Evolutionary conservation across 306 rosid genomes (phyloP).

Genomic region (Prunus mongolica): DNA sequence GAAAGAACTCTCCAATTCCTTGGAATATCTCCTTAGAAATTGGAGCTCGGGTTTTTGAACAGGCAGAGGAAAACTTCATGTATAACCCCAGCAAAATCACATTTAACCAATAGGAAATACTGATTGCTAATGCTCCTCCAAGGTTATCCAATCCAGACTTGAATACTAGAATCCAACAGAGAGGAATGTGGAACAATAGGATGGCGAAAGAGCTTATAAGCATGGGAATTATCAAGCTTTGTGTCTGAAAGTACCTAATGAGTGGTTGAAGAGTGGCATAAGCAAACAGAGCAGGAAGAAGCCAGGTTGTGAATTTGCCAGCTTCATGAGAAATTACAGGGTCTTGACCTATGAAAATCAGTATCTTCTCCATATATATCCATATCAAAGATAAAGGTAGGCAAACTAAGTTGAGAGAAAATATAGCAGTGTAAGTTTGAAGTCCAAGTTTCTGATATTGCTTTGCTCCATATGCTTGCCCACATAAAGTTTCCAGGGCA

Average conservation of each 20-base stretch:
- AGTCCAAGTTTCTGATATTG: conserved; percentile 42
- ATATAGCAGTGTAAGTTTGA: conserved; percentile 51
- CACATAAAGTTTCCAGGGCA: conserved; percentile 54
- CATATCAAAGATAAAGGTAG: conserved; percentile 45
- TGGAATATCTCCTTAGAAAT: conserved; percentile 44
- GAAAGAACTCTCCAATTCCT: conserved; percentile 50
- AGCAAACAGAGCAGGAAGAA: conserved; percentile 53
- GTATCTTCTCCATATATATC: conserved; percentile 40
- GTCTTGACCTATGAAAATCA: conserved; percentile 54
- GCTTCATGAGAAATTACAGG: conserved; percentile 60
- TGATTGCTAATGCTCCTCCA: conserved; percentile 60
- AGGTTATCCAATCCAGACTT: conserved; percentile 32
- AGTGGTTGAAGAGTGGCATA: conserved; percentile 44
- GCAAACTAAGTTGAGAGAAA: conserved; percentile 43
- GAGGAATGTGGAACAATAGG: conserved; percentile 34
- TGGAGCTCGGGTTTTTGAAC: conserved; percentile 44
- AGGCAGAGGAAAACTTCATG: conserved; percentile 48
- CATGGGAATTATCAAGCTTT: conserved; percentile 50
- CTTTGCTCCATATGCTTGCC: conserved; percentile 58
- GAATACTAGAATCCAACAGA: conserved; percentile 55
- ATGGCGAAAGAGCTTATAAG: conserved; percentile 32
- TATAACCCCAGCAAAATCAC: conserved; percentile 43
- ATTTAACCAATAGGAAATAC: conserved; percentile 53
- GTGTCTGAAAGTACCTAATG: conserved; percentile 52
- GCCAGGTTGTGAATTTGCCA: conserved; percentile 46